Evolutionary conservation across 116 monocot species (phyloP).

Genomic region (Zostera marina): DNA sequence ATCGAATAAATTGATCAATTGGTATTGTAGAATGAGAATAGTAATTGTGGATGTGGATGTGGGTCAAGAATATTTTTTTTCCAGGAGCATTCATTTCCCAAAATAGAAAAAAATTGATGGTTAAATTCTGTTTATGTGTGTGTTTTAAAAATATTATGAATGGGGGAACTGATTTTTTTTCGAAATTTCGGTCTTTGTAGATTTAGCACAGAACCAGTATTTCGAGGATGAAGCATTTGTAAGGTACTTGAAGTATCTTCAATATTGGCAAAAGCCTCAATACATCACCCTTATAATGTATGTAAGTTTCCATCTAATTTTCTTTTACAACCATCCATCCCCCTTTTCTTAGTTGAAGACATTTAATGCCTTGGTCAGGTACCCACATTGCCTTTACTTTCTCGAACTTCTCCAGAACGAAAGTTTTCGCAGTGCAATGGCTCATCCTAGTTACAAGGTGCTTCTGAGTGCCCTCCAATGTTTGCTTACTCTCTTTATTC

Average conservation of each 20-base stretch:
- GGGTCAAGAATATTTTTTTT: no score
- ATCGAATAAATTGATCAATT: no score
- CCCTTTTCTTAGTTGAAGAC: not conserved
- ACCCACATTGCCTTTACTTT: constrained; percentile 96
- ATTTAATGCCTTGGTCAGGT: constrained; percentile 25
- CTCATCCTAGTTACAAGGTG: constrained; percentile 95
- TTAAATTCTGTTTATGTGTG: no score
- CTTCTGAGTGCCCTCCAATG: not conserved
- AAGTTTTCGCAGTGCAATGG: constrained; percentile 95
- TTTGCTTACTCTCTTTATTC: not conserved
- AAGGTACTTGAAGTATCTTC: constrained; percentile 92
- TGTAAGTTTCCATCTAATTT: constrained; percentile 3
- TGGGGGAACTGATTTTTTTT: no score
- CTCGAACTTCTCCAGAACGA: constrained; percentile 95
- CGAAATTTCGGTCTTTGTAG: constrained; percentile 15
- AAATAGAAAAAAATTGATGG: no score
- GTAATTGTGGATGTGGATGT: no score
- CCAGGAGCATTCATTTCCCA: no score
- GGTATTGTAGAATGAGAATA: no score
- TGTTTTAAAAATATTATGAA: no score
- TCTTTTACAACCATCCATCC: not conserved
- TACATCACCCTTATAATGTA: constrained; percentile 92
- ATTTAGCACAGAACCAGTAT: constrained; percentile 93
- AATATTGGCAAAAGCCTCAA: constrained; percentile 86
- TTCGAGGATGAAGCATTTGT: constrained; percentile 98